Conservation (phyloP, 345 rosid genomes). For the Mangifera indica region DNA sequence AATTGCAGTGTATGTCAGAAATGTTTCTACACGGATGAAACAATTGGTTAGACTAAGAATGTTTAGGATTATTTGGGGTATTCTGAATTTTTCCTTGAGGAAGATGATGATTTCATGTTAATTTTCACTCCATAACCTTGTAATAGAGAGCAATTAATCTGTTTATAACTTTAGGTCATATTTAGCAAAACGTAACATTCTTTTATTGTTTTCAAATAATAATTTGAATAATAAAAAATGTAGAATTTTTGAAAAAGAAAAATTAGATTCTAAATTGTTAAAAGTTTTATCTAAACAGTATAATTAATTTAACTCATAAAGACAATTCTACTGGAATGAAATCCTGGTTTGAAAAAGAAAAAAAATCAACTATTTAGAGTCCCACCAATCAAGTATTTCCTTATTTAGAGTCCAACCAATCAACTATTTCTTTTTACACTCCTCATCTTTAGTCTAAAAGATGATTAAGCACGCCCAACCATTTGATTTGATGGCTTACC, state of each 20-base stretch:
- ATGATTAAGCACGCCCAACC: background rate
- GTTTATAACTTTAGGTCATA: background rate
- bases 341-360: too few species aligned
- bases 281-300: too few species aligned
- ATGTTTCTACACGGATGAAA: background rate
- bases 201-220: too few species aligned
- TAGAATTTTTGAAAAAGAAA: too few species aligned
- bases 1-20: constrained; percentile 5
- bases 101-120: background rate
- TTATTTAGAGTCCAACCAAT: background rate
- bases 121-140: background rate
- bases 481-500: background rate
- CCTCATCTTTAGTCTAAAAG: constrained; percentile 3
- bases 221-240: too few species aligned
- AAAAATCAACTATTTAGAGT: too few species aligned
- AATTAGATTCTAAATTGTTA: too few species aligned
- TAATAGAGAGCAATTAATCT: background rate
- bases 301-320: too few species aligned
- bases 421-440: background rate
- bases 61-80: too few species aligned
- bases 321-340: too few species aligned
- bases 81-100: too few species aligned
- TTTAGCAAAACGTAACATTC: background rate
- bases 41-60: background rate
- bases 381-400: background rate